Evolutionary conservation across 2,329 filamentous ascomycete species (phyloP), one percentile per base, ranked within the genome.

Genomic region (Monilinia laxa): DNA sequence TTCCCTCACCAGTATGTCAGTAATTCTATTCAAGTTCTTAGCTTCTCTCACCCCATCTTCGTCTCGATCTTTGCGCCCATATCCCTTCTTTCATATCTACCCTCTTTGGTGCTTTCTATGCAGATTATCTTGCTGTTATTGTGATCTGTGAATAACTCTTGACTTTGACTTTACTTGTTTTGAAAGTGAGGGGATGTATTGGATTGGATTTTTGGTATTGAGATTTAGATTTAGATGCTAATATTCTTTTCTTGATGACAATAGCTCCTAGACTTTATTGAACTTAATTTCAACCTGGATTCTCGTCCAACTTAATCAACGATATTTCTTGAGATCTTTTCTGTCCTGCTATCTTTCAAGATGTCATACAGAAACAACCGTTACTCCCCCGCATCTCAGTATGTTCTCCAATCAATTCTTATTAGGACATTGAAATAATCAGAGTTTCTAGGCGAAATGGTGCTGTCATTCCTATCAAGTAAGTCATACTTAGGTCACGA

Each of bases 331-430:
- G 12, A 42, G 12, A 14, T 25, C 18, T 9, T 18, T n/a, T 23
- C 16, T 6, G 4, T 51, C 45, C 16, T 31, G n/a, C 3, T 4
- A 20, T 51, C n/a, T 40, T 20, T n/a, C 31, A 51, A 25, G n/a
- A 60, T 60, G 58, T 38, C 58, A 9, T 60, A 18, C 14, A 35
- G 16, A 6, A 60, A 60, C 28, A 60, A 51, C 14, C 45, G 28
- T 51, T 60, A 60, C 38, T 10, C 45, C 20, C 58, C 58, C 38
- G 45, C 58, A 51, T 16, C 45, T 16, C 16, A 51, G 58, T 60
- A 18, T 4, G 58, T 60, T 51, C 16, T 20, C 10, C 20, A 38
- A 51, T 25, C 4, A 20, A 14, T 12, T 12, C 1, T 4, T 12
- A n/a, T 18, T 18, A 20, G 10, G n/a, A 38, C 28, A 20, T 38